Base-by-base conservation (phyloP, 805 yeast species). In the Kregervanrija pseudodelftensis region DNA sequence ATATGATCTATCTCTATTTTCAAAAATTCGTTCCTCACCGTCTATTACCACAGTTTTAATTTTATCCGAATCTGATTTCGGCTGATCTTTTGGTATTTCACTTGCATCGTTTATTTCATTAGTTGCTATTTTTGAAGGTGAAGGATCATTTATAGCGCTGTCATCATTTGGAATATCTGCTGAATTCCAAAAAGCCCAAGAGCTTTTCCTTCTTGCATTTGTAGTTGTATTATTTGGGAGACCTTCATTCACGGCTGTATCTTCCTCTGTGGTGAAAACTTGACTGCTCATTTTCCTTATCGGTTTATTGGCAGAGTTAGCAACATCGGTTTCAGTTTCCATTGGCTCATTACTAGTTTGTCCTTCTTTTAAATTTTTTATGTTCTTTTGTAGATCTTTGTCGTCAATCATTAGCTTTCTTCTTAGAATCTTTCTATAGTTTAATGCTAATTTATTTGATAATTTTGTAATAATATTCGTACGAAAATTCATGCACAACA, bases 171-270 rank as follows among this genome's bases (percentile, higher is more conserved):
- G 7, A 22, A 22, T 22, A 3, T 40, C 32, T 3, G 38, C 37
- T 14, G 33, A 35, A 12, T 39, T 33, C 63, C 62, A 59, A 40
- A 58, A 57, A 0, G 58, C 61, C 62, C 62, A 59, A 3, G 59
- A 50, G 31, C 52, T 48, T 17, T 50, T 50, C 28, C 59, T 45
- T 14, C 49, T 41, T 11, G 31, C 15, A 17, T 28, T n/a, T 8
- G 5, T 12, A 14, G 30, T 34, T 11, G 17, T 11, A 11, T 2
- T 11, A 11, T 2, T 39, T 4, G 15, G 4, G 28, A 22, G 4
- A 33, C 5, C 15, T 11, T 15, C 13, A 22, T 34, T 33, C 16
- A 34, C 38, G 15, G 16, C 13, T 13, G 16, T 11, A 11, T 33
- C 17, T 11, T 40, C 40, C 11, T 38, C 37, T 9, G 33, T 43